A percentile compares a stretch with the other conserved stretches of the same genome.
These are phyloP conservation scores for Crotalaria pallida DNA, from an alignment of 306 rosid species.

Conservation along the genomic window DNA sequence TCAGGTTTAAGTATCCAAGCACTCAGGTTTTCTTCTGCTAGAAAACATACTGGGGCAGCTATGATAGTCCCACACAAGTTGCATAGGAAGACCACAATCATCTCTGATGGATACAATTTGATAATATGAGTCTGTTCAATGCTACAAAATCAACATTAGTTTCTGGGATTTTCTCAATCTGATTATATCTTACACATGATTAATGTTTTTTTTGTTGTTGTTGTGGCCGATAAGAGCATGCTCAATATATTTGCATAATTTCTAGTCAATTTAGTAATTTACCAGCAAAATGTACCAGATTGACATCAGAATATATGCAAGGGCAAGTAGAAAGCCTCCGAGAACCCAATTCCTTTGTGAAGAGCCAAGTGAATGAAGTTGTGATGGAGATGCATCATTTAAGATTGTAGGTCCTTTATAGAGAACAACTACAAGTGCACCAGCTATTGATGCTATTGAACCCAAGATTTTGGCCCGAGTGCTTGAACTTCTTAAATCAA, in stretches of 20 bases:
- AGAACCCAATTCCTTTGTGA: conserved; percentile 29
- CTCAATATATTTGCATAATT: background rate
- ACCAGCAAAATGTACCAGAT: conserved; percentile 39
- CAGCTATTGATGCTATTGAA: conserved; percentile 34
- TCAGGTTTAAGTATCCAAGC: conserved; percentile 33
- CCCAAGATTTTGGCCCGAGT: conserved; percentile 42
- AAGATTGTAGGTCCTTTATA: conserved; percentile 36
- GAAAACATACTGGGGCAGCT: conserved; percentile 33
- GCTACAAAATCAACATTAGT: background rate
- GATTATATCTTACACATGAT: background rate
- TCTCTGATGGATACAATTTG: conserved; percentile 34
- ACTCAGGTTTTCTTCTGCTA: conserved; percentile 27
- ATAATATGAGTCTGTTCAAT: conserved; percentile 32
- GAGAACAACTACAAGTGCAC: conserved; percentile 44
- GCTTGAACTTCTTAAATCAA: conserved; percentile 32
- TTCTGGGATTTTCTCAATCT: background rate
- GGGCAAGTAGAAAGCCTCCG: conserved; percentile 35
- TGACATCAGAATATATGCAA: conserved; percentile 21
- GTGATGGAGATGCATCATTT: background rate
- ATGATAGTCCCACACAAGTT: conserved; percentile 27
- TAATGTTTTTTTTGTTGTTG: background rate
- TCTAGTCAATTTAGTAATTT: background rate
- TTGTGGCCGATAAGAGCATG: no score
- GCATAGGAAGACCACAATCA: conserved; percentile 24
- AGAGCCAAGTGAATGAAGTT: conserved; percentile 1